Evolutionary conservation across 2,329 filamentous ascomycete species (phyloP).

Genomic region (Paracoccidioides brasiliensis): DNA sequence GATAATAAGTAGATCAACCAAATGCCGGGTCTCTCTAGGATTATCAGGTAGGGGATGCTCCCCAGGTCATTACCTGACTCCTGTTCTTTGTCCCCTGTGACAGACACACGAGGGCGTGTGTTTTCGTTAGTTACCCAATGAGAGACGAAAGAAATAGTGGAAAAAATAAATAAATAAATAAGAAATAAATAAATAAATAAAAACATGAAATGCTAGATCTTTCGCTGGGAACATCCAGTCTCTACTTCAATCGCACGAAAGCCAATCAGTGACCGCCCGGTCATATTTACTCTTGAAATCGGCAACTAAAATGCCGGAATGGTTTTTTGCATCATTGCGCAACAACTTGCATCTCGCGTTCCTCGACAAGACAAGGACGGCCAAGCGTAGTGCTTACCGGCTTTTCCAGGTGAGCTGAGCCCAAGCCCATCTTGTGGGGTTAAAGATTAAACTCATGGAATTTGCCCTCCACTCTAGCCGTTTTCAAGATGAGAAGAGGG

Average conservation of each 20-base stretch:
- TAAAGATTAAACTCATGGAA: neutral
- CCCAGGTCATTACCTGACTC: neutral
- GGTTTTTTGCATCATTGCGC: neutral
- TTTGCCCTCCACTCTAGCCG: neutral
- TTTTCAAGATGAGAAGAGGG: neutral
- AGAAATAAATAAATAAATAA: neutral
- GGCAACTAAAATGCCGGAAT: neutral
- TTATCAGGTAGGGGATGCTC: no score
- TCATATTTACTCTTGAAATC: neutral
- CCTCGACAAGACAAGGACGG: neutral
- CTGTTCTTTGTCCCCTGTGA: neutral
- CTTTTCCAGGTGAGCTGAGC: neutral
- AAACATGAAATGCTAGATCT: neutral
- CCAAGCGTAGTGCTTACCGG: neutral
- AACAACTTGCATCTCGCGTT: neutral
- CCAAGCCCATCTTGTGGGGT: neutral
- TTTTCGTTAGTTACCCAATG: neutral
- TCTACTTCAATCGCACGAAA: neutral
- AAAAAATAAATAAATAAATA: neutral
- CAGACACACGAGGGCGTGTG: neutral
- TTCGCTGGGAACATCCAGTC: neutral
- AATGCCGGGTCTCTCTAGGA: neutral
- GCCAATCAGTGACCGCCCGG: neutral
- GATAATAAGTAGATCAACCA: neutral
- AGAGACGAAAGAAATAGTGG: no score